Percentiles rank a stretch among this genome's conserved stretches.
Conservation (phyloP, 1,139 yeast species). For the Hanseniaspora sp. region DNA sequence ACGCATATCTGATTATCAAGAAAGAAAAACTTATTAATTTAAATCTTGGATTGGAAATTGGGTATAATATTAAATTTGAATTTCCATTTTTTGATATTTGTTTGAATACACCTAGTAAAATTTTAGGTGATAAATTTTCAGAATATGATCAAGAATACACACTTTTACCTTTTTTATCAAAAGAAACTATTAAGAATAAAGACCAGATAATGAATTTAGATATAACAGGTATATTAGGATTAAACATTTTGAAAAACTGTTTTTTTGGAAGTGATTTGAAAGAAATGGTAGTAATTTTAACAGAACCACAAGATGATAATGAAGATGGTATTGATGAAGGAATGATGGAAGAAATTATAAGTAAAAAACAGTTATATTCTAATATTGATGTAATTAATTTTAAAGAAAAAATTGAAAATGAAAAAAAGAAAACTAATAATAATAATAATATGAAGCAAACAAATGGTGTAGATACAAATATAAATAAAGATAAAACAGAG, state of each 20-base stretch:
- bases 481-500: background rate
- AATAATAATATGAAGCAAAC: background rate
- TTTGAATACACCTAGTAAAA: background rate
- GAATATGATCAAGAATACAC: background rate
- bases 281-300: background rate
- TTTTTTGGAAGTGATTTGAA: background rate
- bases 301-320: background rate
- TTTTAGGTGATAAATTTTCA: background rate
- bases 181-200: too few relatives aligned
- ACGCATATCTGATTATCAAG: too few relatives aligned
- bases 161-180: background rate
- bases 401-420: constrained; percentile 17
- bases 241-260: too few relatives aligned
- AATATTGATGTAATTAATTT: too few relatives aligned
- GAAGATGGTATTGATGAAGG: background rate
- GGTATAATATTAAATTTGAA: background rate
- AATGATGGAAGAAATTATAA: background rate
- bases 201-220: background rate
- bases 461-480: background rate
- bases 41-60: background rate
- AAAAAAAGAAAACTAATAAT: constrained; percentile 13
- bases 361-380: background rate
- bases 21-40: background rate
- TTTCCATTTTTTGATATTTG: background rate
- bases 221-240: background rate